Base-by-base conservation (phyloP, 768 basidiomycete species). In the Leccinum boreale region DNA sequence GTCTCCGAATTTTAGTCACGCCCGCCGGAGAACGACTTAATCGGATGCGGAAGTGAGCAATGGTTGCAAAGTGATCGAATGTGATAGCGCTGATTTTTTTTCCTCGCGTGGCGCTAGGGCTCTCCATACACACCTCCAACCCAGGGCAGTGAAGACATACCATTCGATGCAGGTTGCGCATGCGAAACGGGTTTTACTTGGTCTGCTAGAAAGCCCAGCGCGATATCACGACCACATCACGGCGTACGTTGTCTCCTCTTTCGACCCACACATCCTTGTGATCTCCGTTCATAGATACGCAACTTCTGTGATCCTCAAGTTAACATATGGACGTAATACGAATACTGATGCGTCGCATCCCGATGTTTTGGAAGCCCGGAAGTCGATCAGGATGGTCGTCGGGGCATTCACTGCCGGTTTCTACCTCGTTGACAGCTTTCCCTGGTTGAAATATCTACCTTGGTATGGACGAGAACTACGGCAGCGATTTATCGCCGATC, bases 381-480 rank as follows among this genome's bases (percentile, higher is more conserved):
- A 55, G 26, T 61, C 64, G 26, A 45, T 70, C 9, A 35, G 24
- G 12, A 28, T 28, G 26, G 26, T 28, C 26, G 26, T 28, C 26
- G 2, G 26, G 26, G 8, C 26, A 28, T 28, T 28, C 26, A 28
- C 26, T 28, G 26, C 26, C 1, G 74, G 74, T 0, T 62, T 66
- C 21, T 70, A 71, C 48, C 59, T 70, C n/a, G 71, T 75, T 15
- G 73, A 77, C 56, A 59, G 55, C 4, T 67, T 70, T 14, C 75
- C 76, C 1, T 62, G 42, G 48, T 60, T 75, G 23, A 62, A 63
- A 46, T 81, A 80, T 62, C 62, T 87, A 19, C 85, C 86, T 0
- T 82, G 81, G n/a, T 85, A 85, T 63, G 73, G 83, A 6, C 75
- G 77, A 6, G 80, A 83, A 52, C 73, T 87, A 4, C 75, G 77